Evolutionary conservation across 352 stramenopile species (phyloP).

Genomic region (Pythium myriotylum): DNA sequence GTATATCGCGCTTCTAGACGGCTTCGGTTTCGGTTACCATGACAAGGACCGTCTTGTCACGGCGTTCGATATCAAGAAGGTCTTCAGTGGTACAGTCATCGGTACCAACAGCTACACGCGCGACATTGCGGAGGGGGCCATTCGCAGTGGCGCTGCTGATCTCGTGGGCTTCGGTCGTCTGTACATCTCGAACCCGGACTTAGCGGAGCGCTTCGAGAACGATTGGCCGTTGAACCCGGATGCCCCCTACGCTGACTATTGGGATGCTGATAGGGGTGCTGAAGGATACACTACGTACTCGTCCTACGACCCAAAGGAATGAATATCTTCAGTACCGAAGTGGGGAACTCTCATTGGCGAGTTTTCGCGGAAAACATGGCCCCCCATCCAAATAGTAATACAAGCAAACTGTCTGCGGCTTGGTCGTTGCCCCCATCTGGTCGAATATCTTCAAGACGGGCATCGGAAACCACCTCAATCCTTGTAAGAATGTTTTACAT

Average conservation of each 20-base stretch:
- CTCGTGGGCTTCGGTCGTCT: constrained; percentile 34
- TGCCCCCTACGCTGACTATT: constrained; percentile 1
- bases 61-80: constrained; percentile 29
- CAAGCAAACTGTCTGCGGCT: too few species aligned
- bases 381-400: too few species aligned
- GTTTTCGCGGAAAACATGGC: too few species aligned
- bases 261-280: constrained; percentile 1
- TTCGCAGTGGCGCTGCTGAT: constrained; percentile 29
- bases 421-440: too few species aligned
- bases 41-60: constrained; percentile 32
- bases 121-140: constrained; percentile 24
- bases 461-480: too few species aligned
- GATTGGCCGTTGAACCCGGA: constrained; percentile 33
- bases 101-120: constrained; percentile 42
- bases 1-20: constrained; percentile 57
- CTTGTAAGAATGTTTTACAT: too few species aligned
- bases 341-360: too few species aligned
- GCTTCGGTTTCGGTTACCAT: constrained; percentile 52
- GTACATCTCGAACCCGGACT: constrained; percentile 49
- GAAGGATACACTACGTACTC: constrained; percentile 5
- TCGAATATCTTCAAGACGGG: too few species aligned
- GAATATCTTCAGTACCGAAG: too few species aligned
- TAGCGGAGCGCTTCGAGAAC: constrained; percentile 33
- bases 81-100: constrained; percentile 43
- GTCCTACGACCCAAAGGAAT: background rate